Conservation (phyloP, 805 yeast genomes). For the Danielia reshetovae region DNA sequence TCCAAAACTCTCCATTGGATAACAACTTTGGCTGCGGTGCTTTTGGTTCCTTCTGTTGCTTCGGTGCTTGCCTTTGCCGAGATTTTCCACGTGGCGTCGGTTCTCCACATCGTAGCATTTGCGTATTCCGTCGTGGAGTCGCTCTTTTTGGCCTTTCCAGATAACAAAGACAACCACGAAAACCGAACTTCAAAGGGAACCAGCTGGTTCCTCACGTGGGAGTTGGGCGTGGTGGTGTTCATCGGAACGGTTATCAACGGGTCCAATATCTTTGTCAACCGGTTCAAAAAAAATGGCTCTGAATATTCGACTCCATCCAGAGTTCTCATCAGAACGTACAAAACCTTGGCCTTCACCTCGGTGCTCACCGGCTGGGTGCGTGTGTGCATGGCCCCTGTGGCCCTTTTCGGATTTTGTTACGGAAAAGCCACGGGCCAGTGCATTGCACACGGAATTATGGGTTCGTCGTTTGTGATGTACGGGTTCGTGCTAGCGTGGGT, state of each 20-base stretch:
- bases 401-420: conserved; percentile 85
- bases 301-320: conserved; percentile 9
- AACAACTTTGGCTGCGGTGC: conserved; percentile 40
- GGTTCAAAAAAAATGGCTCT: conserved; percentile 8
- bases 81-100: conserved; percentile 26
- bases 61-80: conserved; percentile 55
- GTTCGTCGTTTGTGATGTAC: conserved; percentile 76
- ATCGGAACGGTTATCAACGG: conserved; percentile 56
- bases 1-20: conserved; percentile 67
- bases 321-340: conserved; percentile 25
- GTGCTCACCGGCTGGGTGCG: conserved; percentile 73
- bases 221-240: conserved; percentile 46
- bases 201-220: conserved; percentile 54
- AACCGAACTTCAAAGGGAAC: conserved; percentile 66
- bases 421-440: conserved; percentile 87
- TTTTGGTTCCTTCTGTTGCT: conserved; percentile 55
- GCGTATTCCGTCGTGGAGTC: conserved; percentile 55
- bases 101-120: conserved; percentile 12
- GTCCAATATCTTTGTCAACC: conserved; percentile 37
- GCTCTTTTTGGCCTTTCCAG: conserved; percentile 57
- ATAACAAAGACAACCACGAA: conserved; percentile 56
- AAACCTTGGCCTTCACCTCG: conserved; percentile 42
- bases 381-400: conserved; percentile 74
- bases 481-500: conserved; percentile 69
- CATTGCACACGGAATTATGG: conserved; percentile 97